Base-by-base conservation (phyloP, 1,139 yeast genomes). In the Geotrichum citri-aurantii region DNA sequence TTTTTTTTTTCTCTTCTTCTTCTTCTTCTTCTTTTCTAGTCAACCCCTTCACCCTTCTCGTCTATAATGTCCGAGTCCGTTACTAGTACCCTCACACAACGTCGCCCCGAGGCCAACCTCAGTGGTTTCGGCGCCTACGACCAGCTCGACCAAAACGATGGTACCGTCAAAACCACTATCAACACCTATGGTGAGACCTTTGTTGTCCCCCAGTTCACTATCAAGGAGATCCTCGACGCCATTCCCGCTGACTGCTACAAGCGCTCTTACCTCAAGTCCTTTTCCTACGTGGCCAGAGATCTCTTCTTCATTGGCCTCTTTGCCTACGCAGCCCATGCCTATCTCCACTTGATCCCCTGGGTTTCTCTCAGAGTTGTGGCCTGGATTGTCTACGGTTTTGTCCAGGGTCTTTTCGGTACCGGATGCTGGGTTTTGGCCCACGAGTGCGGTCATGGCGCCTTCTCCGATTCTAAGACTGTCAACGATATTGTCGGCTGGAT, bases 361-460 rank as follows among this genome's bases (percentile, higher is more conserved):
- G 67, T 71, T 53, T 64, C 69, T 11, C 67, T 75, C 14, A 79
- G 93, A 67, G 79, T 80, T 62, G 73, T 74, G 8, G 79, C 81
- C 56, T 88, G 95, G 92, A 67, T 78, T 53, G 73, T 70, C 44
- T 85, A 85, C 71, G 80, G 82, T 29, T 70, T 78, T 61, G 72
- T 76, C 50, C 82, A 83, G 66, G 89, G 95, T 54, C 77, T 87
- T 65, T 80, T 85, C 67, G 88, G 88, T 37, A 85, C 89, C 62
- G 96, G 95, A 42, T 69, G 86, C 65, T 88, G 96, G 96, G 86
- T 88, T 63, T 74, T 88, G 72, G 95, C 95, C 61, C 96, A 88
- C 74, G 96, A 88, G 75, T 88, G 96, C 77, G 96, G 96, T 57
- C 96, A 88, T 73, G 86, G 84, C 60, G 95, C 95, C 33, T 88